These are phyloP conservation scores for Bertia moriformis DNA, from an alignment of 2,329 filamentous ascomycete genomes.

Conservation along the genomic window DNA sequence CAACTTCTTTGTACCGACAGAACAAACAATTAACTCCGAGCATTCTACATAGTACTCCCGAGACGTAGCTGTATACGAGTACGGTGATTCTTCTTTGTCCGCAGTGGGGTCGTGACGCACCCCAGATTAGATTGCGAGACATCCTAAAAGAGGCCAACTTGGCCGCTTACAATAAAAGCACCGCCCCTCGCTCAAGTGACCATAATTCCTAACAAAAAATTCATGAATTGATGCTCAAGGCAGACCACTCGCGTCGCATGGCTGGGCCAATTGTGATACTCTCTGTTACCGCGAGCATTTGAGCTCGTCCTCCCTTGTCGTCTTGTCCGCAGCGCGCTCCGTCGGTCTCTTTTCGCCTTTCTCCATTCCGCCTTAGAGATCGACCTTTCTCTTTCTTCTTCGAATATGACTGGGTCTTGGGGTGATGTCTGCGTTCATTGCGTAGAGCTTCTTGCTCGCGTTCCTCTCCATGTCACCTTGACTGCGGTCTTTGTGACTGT, in stretches of 20 bases:
- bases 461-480: background rate
- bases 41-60: too few relatives aligned
- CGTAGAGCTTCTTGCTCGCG: background rate
- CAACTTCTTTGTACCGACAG: too few relatives aligned
- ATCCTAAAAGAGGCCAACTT: too few relatives aligned
- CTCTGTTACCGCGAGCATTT: background rate
- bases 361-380: background rate
- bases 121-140: too few relatives aligned
- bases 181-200: background rate
- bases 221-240: background rate
- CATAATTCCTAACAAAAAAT: background rate
- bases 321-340: background rate
- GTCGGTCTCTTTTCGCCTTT: background rate
- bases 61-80: too few relatives aligned
- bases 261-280: background rate
- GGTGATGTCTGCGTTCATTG: background rate
- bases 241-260: background rate
- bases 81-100: too few relatives aligned
- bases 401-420: too few relatives aligned
- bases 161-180: background rate
- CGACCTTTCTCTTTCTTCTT: too few relatives aligned
- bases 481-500: background rate
- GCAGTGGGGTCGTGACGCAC: too few relatives aligned
- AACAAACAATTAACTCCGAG: too few relatives aligned
- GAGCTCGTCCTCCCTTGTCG: background rate